Conservation (phyloP, 73 alveolate genomes). For the Paramecium biaurelia region DNA sequence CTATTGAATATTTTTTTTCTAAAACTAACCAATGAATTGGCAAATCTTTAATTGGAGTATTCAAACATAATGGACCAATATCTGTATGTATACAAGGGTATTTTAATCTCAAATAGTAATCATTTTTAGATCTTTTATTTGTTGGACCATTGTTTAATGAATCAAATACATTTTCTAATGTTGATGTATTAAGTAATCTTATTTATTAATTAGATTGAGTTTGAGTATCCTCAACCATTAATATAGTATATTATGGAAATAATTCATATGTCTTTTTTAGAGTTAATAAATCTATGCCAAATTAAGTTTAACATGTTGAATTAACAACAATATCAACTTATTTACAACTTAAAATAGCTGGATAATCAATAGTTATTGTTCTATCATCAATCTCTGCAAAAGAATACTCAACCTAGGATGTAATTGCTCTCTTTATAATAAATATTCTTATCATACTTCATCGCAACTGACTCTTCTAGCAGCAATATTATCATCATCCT, state of each 20-base stretch:
- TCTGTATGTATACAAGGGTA: background rate
- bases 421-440: background rate
- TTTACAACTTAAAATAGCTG: background rate
- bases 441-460: background rate
- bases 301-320: background rate
- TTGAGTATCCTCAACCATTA: background rate
- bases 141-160: background rate
- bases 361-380: conserved; percentile 27
- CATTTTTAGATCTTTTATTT: background rate
- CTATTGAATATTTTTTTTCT: background rate
- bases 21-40: background rate
- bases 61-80: background rate
- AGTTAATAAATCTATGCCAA: background rate
- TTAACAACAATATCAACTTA: background rate
- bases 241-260: background rate
- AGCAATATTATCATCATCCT: background rate
- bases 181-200: background rate
- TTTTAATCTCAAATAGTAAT: background rate
- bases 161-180: background rate
- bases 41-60: background rate
- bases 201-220: background rate
- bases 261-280: background rate
- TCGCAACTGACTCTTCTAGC: conserved; percentile 1
- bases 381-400: background rate
- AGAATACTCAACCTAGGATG: background rate